Base-by-base conservation (phyloP, 371 early-diverging fungal species). In the Saksenaea vasiformis region DNA sequence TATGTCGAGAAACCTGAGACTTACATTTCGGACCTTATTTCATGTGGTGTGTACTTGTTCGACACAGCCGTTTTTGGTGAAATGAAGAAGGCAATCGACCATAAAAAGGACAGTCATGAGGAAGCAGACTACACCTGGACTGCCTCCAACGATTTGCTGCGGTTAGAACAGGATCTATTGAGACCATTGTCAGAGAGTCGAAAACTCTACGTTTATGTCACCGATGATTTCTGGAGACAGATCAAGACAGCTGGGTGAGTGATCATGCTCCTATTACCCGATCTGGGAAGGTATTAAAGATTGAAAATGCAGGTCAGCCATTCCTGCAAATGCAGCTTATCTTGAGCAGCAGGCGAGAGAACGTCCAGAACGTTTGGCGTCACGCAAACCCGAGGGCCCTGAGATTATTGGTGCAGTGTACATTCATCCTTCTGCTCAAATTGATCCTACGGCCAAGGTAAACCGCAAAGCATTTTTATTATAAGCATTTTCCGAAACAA, bases 1-100 rank as follows among this genome's bases (percentile, higher is more conserved):
- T 98, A 97, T 75, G 98, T 96, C 34, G 97, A 98, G 72, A 98
- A 98, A 80, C 98, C 97, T 15, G 95, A 96, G 71, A 85, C 94
- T 0, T 96, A 94, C 70, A 86, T 98, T 65, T 94, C 95, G 54
- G 93, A 98, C 75, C 71, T 95, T 71, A 95, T 95, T 68, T 93
- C 94, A 22, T 95, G 96, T 60, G 98, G 97, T 69, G 91, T 96
- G 19, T 97, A 94, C 69, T 77, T 97, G 61, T 96, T 98, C 77
- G 88, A 91, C 72, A 76, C 80, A 58, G 82, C 90, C 54, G 90
- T 98, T 53, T 96, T 98, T 79, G 79, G 76, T 62, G 90, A 90
- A 59, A 93, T 98, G 82, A 88, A 85, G 44, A 85, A 87, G 69
- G 93, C 93, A 5, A 83, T 68, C 19, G 68, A 65, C 15, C 65